These are phyloP conservation scores for Fusarium brachygibbosum DNA, from an alignment of 2,329 filamentous ascomycete genomes.

Conservation along the genomic window DNA sequence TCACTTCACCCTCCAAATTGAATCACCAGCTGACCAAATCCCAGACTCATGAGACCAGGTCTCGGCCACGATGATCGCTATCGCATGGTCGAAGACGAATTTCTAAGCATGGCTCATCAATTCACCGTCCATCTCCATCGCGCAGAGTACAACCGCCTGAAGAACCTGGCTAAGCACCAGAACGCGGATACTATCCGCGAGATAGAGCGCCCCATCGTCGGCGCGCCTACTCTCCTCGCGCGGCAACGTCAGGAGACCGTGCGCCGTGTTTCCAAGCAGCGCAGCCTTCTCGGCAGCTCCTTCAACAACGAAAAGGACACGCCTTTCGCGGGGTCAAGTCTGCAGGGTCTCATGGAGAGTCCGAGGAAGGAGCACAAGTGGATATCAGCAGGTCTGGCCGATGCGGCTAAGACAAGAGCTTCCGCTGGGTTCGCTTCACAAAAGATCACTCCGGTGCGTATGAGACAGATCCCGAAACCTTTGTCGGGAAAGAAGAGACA, in stretches of 20 bases:
- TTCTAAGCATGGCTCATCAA: slow-evolving; percentile 73
- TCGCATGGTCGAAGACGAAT: slow-evolving; percentile 88
- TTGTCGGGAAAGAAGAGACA: slow-evolving; percentile 35
- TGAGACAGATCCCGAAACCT: neutral
- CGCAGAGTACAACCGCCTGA: slow-evolving; percentile 80
- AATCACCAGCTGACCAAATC: neutral
- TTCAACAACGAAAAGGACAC: slow-evolving; percentile 15
- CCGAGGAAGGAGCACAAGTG: slow-evolving; percentile 52
- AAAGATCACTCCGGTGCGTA: slow-evolving; percentile 31
- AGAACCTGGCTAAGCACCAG: slow-evolving; percentile 66
- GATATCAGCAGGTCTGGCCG: slow-evolving; percentile 45
- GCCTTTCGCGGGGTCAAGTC: slow-evolving; percentile 52
- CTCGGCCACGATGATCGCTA: slow-evolving; percentile 77
- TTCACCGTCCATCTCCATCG: slow-evolving; percentile 83
- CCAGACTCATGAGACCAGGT: slow-evolving; percentile 74
- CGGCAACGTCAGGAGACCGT: slow-evolving; percentile 41
- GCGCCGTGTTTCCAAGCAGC: slow-evolving; percentile 47
- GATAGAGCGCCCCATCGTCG: slow-evolving; percentile 66
- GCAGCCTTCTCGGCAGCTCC: slow-evolving; percentile 29
- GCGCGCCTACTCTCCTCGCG: slow-evolving; percentile 50
- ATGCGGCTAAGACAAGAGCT: slow-evolving; percentile 44
- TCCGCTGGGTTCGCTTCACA: slow-evolving; percentile 48
- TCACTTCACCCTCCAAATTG: neutral
- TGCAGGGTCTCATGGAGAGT: slow-evolving; percentile 61
- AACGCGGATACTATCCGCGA: slow-evolving; percentile 66